Evolutionary conservation across 768 basidiomycete genomes (phyloP).

Genomic region (Psilocybe tampanensis): DNA sequence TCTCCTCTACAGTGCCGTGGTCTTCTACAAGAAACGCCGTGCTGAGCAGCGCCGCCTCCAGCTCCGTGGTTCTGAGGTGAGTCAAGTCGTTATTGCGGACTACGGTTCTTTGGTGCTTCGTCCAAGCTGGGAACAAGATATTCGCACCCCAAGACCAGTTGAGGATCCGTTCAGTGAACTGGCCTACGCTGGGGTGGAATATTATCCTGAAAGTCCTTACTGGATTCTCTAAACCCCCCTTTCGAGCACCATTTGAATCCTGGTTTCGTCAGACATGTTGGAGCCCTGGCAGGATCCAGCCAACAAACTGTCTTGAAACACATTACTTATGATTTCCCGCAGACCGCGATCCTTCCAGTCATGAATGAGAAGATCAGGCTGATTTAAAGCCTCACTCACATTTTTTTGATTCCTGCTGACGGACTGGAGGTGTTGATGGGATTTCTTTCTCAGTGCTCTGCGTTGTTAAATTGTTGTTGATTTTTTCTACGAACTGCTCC

Average conservation of each 20-base stretch:
- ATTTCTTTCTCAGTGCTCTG: neutral
- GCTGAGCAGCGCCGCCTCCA: constrained; percentile 40
- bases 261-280: constrained; percentile 10
- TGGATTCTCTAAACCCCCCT: constrained; percentile 35
- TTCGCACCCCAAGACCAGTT: constrained; percentile 4
- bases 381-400: constrained; percentile 16
- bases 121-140: constrained; percentile 9
- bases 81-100: constrained; percentile 36
- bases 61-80: constrained; percentile 53
- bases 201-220: constrained; percentile 36
- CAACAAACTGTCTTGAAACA: neutral
- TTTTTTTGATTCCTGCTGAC: neutral
- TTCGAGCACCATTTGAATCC: neutral
- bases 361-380: constrained; percentile 30
- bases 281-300: constrained; percentile 8
- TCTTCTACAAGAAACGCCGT: constrained; percentile 41
- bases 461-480: neutral
- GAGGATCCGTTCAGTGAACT: constrained; percentile 20
- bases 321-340: constrained; percentile 18
- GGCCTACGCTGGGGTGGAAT: constrained; percentile 21
- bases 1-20: constrained; percentile 36
- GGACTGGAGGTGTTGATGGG: neutral
- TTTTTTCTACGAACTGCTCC: neutral
- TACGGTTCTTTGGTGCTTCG: constrained; percentile 39
- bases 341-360: constrained; percentile 25